Evolutionary conservation across 1,139 yeast species (phyloP), one percentile per base, ranked within the genome.

Genomic region (Scheffersomyces quercinus): DNA sequence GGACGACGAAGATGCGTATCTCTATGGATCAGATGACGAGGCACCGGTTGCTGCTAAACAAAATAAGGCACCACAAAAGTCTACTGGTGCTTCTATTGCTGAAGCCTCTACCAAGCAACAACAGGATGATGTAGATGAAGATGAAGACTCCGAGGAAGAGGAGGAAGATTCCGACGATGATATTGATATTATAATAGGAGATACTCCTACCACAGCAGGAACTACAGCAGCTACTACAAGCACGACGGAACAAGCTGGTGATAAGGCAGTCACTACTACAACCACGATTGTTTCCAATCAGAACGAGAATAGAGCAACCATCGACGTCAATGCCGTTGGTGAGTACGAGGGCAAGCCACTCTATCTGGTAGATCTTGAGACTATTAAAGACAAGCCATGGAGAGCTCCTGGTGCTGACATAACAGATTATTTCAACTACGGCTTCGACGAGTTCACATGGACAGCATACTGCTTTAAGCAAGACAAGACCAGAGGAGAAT

Each of bases 391-490:
- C 51, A 95, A 95, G 67, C 99, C 99, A 3, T 93, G 99, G 99
- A 79, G 99, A 59, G 85, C 88, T 52, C 98, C 98, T 0, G 97
- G 97, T 40, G 96, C 97, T 3, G 97, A 93, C 64, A 72, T 88
- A 36, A 81, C 96, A 3, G 99, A 93, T 64, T 93, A 90, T 63
- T 93, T 93, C 73, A 93, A 93, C 65, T 93, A 85, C 58, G 99
- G 99, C 2, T 93, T 93, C 61, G 96, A 95, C 62, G 99, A 93
- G 67, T 80, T 88, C 51, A 87, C 97, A 12, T 93, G 99, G 99
- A 83, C 88, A 41, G 91, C 95, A 16, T 93, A 93, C 66, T 85
- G 96, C 53, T 77, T 85, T 41, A 89, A 89, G 62, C 97, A 91
- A 60, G 97, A 90, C 64, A 84, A 83, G 51, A 62, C 86, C 40